Conservation (phyloP, 257 asterid species). For the Solanum ossicruentum region DNA sequence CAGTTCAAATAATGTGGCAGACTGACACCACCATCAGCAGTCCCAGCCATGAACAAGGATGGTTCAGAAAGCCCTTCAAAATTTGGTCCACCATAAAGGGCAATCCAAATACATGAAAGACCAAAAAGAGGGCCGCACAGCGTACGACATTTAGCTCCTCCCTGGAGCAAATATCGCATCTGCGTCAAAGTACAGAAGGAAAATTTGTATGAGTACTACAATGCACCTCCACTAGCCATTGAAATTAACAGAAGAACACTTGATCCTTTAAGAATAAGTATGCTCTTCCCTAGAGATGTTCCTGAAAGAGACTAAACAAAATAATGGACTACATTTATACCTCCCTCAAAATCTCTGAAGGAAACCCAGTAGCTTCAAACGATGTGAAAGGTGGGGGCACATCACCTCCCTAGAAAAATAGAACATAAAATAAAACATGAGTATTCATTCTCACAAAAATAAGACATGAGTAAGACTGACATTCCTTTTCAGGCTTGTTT, state of each 20-base stretch:
- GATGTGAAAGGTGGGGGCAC: slow-evolving; percentile 72
- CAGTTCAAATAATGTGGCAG: slow-evolving; percentile 62
- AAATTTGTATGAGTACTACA: slow-evolving; percentile 33
- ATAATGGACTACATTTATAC: slow-evolving; percentile 25
- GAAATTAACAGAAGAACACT: slow-evolving; percentile 3
- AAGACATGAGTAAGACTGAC: neutral
- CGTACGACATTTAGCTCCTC: slow-evolving; percentile 96
- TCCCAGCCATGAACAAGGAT: slow-evolving; percentile 61
- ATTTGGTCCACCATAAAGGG: slow-evolving; percentile 72
- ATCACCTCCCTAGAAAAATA: slow-evolving; percentile 56
- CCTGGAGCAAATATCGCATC: slow-evolving; percentile 99
- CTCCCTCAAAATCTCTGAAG: slow-evolving; percentile 89
- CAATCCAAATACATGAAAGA: slow-evolving; percentile 68
- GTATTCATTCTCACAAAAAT: neutral
- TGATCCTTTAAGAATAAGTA: neutral
- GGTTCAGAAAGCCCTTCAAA: slow-evolving; percentile 79
- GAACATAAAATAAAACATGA: neutral
- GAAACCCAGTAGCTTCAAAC: slow-evolving; percentile 68
- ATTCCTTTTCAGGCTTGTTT: neutral
- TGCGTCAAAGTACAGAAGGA: slow-evolving; percentile 60
- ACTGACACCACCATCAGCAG: slow-evolving; percentile 66
- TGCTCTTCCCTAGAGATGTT: neutral
- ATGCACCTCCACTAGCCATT: slow-evolving; percentile 34
- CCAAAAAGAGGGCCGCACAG: slow-evolving; percentile 59
- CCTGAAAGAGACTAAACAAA: neutral